Conservation (phyloP, 2,329 filamentous ascomycete genomes). For the Aspergillus tamarii region DNA sequence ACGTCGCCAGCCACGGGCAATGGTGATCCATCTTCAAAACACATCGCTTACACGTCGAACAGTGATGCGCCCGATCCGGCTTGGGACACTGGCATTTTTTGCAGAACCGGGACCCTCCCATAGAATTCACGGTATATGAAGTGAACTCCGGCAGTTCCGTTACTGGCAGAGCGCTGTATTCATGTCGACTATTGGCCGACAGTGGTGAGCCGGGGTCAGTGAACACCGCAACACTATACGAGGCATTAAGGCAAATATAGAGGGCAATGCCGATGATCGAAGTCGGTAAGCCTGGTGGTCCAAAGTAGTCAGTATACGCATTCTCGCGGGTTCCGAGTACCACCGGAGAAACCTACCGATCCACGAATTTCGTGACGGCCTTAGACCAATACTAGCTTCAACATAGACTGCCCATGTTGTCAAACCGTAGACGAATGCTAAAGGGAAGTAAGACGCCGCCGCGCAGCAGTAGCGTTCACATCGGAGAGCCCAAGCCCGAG, state of each 20-base stretch:
- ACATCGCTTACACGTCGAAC: conserved; percentile 89
- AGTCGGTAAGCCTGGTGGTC: conserved; percentile 42
- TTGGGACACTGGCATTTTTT: conserved; percentile 97
- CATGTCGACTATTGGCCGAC: conserved; percentile 35
- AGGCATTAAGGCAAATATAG: conserved; percentile 81
- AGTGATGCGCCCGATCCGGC: conserved; percentile 95
- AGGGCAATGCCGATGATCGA: conserved; percentile 70
- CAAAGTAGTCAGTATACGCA: conserved; percentile 6
- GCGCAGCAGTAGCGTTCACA: conserved; percentile 84
- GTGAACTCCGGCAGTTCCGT: conserved; percentile 65
- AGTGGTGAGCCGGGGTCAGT: conserved; percentile 77
- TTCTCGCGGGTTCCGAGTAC: background rate
- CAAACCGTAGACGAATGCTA: conserved; percentile 83
- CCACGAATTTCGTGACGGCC: conserved; percentile 53
- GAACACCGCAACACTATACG: conserved; percentile 91
- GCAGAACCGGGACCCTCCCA: conserved; percentile 85
- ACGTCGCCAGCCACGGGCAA: conserved; percentile 96
- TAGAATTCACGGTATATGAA: conserved; percentile 89
- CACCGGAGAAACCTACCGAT: conserved; percentile 37
- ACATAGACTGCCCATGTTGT: conserved; percentile 97
- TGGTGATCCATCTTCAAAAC: conserved; percentile 99
- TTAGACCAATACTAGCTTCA: conserved; percentile 71
- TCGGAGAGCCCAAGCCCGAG: conserved; percentile 46
- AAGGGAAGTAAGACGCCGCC: conserved; percentile 79
- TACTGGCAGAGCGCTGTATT: conserved; percentile 81